Evolutionary conservation across 2,329 filamentous ascomycete genomes (phyloP).

Genomic region (Paracamarosporium sp.): DNA sequence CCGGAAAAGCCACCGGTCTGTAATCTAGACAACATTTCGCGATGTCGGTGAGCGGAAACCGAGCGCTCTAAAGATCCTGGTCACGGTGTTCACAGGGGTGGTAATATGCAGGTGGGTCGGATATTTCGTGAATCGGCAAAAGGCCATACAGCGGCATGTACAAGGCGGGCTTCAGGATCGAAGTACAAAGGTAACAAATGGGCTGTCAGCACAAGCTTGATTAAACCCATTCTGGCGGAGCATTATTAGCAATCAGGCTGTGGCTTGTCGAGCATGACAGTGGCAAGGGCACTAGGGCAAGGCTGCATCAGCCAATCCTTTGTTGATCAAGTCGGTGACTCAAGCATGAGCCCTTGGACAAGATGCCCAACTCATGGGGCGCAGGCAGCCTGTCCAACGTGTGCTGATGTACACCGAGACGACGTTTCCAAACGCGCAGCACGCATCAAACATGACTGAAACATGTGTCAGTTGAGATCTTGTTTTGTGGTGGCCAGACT

Average conservation of each 20-base stretch:
- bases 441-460: background rate
- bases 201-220: background rate
- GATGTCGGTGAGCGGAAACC: conserved; percentile 2
- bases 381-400: background rate
- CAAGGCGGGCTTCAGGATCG: too few species aligned
- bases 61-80: background rate
- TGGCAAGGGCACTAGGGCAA: background rate
- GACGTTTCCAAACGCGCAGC: background rate
- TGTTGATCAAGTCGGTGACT: conserved; percentile 1
- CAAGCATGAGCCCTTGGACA: background rate
- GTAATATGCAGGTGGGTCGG: conserved; percentile 4
- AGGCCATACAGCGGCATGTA: too few species aligned
- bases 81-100: background rate
- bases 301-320: background rate
- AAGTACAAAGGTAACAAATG: background rate
- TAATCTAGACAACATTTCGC: background rate
- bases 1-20: conserved; percentile 6
- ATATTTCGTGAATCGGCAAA: conserved; percentile 1
- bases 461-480: background rate
- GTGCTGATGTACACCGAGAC: background rate
- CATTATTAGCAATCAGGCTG: background rate
- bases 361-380: background rate
- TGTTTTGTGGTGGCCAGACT: background rate
- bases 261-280: background rate
- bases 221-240: background rate